Percentiles rank a stretch among this genome's conserved stretches.
Evolutionary conservation across 345 rosid genomes (phyloP).

Genomic region (Salix caprea): DNA sequence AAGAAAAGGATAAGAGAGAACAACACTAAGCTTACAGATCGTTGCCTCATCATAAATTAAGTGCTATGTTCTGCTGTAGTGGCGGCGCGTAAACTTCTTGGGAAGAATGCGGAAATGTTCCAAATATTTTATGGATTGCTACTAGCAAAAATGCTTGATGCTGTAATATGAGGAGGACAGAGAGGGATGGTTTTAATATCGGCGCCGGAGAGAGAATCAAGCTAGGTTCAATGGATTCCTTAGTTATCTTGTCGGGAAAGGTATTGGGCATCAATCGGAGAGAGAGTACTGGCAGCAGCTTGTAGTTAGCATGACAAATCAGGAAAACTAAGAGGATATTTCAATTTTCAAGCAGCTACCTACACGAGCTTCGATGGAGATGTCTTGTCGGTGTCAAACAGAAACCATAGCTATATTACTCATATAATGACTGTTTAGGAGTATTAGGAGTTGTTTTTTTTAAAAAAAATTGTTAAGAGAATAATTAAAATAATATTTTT

Average conservation of each 20-base stretch:
- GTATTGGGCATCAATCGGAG: conserved; percentile 2
- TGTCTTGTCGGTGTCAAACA: neutral
- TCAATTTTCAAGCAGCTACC: conserved; percentile 33
- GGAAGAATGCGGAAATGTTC: neutral
- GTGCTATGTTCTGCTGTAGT: neutral
- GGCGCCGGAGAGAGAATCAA: neutral
- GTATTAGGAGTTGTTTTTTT: too few relatives aligned
- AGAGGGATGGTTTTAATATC: conserved; percentile 12
- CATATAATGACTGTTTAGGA: too few relatives aligned
- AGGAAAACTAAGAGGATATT: conserved; percentile 32
- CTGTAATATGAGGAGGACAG: neutral
- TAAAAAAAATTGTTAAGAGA: too few relatives aligned
- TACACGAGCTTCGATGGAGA: neutral
- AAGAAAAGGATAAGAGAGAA: conserved; percentile 7
- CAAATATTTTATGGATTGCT: too few relatives aligned
- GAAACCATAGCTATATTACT: neutral
- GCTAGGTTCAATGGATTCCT: conserved; percentile 13
- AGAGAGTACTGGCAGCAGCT: conserved; percentile 37
- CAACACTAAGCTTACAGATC: neutral
- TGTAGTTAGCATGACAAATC: conserved; percentile 44
- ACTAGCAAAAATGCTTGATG: conserved; percentile 2
- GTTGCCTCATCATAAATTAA: neutral
- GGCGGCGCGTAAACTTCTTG: neutral
- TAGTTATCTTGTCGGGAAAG: neutral
- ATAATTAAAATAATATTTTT: too few relatives aligned